Evolutionary conservation across 2,329 filamentous ascomycete genomes (phyloP), one percentile per base, ranked within the genome.

Genomic region (Penicillium glabrum): DNA sequence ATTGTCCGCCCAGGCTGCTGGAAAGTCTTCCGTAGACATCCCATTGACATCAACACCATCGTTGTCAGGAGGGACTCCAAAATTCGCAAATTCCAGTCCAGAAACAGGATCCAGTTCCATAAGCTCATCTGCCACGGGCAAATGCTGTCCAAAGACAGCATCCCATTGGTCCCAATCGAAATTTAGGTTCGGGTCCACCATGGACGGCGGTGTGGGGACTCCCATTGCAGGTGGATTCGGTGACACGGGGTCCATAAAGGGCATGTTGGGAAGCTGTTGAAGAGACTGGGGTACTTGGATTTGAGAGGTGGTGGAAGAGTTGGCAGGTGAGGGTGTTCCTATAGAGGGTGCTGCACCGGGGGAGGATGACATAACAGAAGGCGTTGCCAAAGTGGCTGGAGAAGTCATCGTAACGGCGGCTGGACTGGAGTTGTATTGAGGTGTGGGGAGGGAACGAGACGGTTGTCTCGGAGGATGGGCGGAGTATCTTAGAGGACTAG

Each of bases 91-190:
- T 26, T 73, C 72, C 37, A 74, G 61, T 3, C 71, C 71, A 1
- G 69, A 59, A 9, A 75, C 70, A 3, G 74, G 70, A 51, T 78
- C 76, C 14, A 77, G 57, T 54, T 77, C 76, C 73, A 77, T 77
- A 13, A 76, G 56, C 35, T 77, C 76, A 56, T 77, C 76, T 0
- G 75, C 71, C 19, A 78, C 73, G 14, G 75, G 74, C 13, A 78
- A 64, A 57, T 79, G 76, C 53, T 79, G 77, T 2, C 77, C 77
- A 51, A 80, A 80, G 2, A 80, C 77, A 7, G 77, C 75, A 51
- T 80, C 78, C 78, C 78, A 80, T 61, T 78, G 72, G 52, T 79
- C 78, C 78, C 78, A 80, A 63, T 80, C 77, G 61, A 80, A 80
- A 53, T 77, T 74, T 21, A 77, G 52, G 46, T 77, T 77, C 9